Evolutionary conservation across 106 monocot genomes (phyloP).

Genomic region (Iris macrosiphon): DNA sequence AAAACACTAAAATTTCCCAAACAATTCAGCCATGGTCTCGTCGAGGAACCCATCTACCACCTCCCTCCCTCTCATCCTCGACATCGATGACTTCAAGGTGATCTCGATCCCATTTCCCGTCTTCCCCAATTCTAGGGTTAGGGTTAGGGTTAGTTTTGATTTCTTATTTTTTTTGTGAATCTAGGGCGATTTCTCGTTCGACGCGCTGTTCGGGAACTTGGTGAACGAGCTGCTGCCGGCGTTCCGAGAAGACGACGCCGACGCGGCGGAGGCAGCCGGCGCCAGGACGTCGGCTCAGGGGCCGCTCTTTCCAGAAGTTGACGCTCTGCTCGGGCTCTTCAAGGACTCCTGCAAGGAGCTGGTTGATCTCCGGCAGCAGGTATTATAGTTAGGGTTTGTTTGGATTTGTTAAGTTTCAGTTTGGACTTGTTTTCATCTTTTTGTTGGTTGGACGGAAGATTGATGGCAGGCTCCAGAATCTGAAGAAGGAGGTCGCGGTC

Average conservation of each 20-base stretch:
- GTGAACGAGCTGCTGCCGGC: slow-evolving; percentile 85
- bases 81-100: slow-evolving; percentile 52
- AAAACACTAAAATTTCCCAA: too few relatives aligned
- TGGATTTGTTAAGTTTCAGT: not conserved
- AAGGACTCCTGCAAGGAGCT: slow-evolving; percentile 96
- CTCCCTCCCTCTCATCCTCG: slow-evolving; percentile 35
- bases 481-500: slow-evolving; percentile 79
- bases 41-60: slow-evolving; percentile 8
- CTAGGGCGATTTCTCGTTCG: slow-evolving; percentile 95
- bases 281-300: slow-evolving; percentile 18
- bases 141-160: not conserved
- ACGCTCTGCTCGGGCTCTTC: slow-evolving; percentile 71
- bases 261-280: slow-evolving; percentile 28
- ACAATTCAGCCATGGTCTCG: too few relatives aligned
- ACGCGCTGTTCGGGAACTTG: slow-evolving; percentile 80
- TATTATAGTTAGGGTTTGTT: too few relatives aligned
- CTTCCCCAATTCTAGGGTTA: not conserved
- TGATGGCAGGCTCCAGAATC: slow-evolving; percentile 75
- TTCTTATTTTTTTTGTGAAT: too few relatives aligned
- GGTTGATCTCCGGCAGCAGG: slow-evolving; percentile 80
- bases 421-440: not conserved
- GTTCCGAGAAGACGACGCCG: slow-evolving; percentile 72
- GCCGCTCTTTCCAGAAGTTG: slow-evolving; percentile 90
- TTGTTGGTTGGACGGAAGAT: slow-evolving; percentile 36
- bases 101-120: too few relatives aligned